A percentile compares a stretch with the other conserved stretches of the same genome.
Evolutionary conservation across 2,329 filamentous ascomycete species (phyloP).

Genomic region (Aspergillus arachidicola): DNA sequence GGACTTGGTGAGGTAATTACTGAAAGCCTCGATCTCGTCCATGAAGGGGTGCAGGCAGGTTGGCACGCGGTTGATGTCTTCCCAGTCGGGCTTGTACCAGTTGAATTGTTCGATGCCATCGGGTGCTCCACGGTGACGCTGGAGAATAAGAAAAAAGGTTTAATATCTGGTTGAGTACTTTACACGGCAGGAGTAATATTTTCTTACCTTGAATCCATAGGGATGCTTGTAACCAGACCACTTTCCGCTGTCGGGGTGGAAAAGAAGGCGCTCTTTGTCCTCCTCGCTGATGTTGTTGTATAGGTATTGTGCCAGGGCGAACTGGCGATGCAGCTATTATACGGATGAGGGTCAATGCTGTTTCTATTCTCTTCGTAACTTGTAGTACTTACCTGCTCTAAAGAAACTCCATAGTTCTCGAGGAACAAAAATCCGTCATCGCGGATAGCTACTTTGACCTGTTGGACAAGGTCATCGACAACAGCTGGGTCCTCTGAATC

Average conservation of each 20-base stretch:
- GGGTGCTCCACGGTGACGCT: slow-evolving; percentile 46
- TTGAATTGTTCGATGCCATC: slow-evolving; percentile 60
- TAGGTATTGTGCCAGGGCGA: slow-evolving; percentile 54
- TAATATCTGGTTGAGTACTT: neutral
- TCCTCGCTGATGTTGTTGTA: slow-evolving; percentile 54
- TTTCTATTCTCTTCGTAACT: neutral
- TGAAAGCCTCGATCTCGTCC: slow-evolving; percentile 53
- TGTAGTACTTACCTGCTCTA: slow-evolving; percentile 39
- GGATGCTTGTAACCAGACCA: slow-evolving; percentile 57
- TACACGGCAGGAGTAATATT: neutral
- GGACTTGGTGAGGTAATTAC: slow-evolving; percentile 52
- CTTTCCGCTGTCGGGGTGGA: slow-evolving; percentile 50
- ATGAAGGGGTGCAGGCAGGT: slow-evolving; percentile 53
- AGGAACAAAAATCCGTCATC: slow-evolving; percentile 53
- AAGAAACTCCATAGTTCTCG: slow-evolving; percentile 54
- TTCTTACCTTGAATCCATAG: slow-evolving; percentile 47
- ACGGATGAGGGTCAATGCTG: neutral
- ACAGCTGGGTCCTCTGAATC: slow-evolving; percentile 47
- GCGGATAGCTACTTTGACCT: slow-evolving; percentile 47
- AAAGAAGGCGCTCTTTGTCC: slow-evolving; percentile 53
- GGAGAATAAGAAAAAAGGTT: neutral
- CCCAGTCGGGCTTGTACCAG: slow-evolving; percentile 54
- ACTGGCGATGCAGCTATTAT: slow-evolving; percentile 51
- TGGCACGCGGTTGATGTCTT: slow-evolving; percentile 44
- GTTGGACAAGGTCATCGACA: slow-evolving; percentile 47